Evolutionary conservation across 495 filamentous ascomycete species (phyloP).

Genomic region (Daldinia childiae): DNA sequence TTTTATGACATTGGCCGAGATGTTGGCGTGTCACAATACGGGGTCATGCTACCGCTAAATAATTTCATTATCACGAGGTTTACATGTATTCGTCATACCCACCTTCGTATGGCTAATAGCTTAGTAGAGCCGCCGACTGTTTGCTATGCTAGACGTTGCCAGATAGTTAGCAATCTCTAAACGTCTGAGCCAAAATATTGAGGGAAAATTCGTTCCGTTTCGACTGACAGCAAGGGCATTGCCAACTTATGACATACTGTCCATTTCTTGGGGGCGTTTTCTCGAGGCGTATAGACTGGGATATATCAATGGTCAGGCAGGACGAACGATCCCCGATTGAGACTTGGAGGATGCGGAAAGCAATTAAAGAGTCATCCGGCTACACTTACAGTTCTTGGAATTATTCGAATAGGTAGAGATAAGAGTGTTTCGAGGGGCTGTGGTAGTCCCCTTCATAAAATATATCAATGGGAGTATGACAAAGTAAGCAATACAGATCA

Average conservation of each 20-base stretch:
- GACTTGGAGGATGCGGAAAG: background rate
- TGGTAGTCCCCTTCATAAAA: background rate
- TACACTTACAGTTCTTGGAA: background rate
- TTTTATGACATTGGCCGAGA: constrained; percentile 13
- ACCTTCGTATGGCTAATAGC: constrained; percentile 16
- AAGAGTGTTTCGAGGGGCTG: background rate
- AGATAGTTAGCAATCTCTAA: background rate
- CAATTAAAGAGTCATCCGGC: background rate
- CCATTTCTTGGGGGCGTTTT: background rate
- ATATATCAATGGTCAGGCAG: background rate
- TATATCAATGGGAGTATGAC: background rate
- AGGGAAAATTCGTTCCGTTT: background rate
- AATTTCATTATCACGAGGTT: constrained; percentile 31
- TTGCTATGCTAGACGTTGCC: constrained; percentile 8
- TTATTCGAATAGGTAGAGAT: background rate
- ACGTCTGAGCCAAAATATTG: background rate
- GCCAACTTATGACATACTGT: background rate
- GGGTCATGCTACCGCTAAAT: constrained; percentile 36
- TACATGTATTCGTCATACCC: constrained; percentile 35
- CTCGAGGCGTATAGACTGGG: background rate
- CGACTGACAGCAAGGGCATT: no score
- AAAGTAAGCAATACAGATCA: background rate
- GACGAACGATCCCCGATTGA: background rate
- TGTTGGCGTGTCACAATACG: constrained; percentile 30
- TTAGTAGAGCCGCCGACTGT: constrained; percentile 7